These are phyloP conservation scores for Blepharisma japonicum DNA, from an alignment of 73 alveolate species.

Conservation along the genomic window DNA sequence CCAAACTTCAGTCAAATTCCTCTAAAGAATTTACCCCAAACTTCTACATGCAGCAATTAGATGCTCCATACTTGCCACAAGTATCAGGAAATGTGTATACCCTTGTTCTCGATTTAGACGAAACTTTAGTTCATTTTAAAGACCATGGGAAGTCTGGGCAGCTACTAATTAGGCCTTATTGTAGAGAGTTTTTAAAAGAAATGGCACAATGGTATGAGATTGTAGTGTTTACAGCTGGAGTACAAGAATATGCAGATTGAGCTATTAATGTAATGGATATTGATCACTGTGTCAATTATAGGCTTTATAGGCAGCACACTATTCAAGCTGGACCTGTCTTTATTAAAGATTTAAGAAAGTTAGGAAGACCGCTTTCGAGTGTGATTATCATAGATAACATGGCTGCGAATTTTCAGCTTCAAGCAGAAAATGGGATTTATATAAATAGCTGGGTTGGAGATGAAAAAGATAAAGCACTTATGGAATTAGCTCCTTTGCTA, in stretches of 20 bases:
- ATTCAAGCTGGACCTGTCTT: slow-evolving; percentile 6
- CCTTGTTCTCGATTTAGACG: slow-evolving; percentile 54
- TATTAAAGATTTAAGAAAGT: slow-evolving; percentile 65
- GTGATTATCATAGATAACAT: slow-evolving; percentile 70
- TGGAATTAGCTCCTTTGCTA: slow-evolving; percentile 45
- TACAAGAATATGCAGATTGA: slow-evolving; percentile 97
- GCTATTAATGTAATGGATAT: slow-evolving; percentile 85
- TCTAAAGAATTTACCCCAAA: not conserved
- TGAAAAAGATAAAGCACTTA: slow-evolving; percentile 63
- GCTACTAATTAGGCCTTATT: slow-evolving; percentile 88
- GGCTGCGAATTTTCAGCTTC: slow-evolving; percentile 58
- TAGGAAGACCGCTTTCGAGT: slow-evolving; percentile 67
- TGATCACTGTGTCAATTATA: too few relatives aligned
- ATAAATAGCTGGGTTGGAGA: slow-evolving; percentile 80
- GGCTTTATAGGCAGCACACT: slow-evolving; percentile 37
- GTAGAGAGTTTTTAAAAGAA: slow-evolving; percentile 85
- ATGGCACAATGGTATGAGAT: slow-evolving; percentile 86
- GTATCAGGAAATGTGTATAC: slow-evolving; percentile 31
- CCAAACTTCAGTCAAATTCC: not conserved
- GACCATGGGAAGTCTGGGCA: slow-evolving; percentile 57
- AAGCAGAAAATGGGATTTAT: slow-evolving; percentile 65
- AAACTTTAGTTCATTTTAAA: slow-evolving; percentile 45
- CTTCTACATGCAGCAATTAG: not conserved
- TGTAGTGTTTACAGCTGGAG: slow-evolving; percentile 97
- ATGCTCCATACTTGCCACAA: slow-evolving; percentile 29